These are phyloP conservation scores for Verticillium isaacii DNA, from an alignment of 2,329 filamentous ascomycete species.

Conservation along the genomic window DNA sequence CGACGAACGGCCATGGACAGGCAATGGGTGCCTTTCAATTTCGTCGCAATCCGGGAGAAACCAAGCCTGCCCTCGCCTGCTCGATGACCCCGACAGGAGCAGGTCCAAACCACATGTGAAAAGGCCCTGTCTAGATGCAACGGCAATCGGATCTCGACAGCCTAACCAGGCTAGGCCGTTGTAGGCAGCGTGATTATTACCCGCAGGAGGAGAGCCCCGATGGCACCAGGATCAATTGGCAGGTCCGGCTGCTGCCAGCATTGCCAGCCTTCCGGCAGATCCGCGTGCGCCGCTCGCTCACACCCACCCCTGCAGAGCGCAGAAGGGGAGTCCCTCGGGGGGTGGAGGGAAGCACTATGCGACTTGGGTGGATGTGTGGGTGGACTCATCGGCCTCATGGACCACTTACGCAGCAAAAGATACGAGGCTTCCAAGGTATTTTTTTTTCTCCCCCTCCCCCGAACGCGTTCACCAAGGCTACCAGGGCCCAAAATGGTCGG, in stretches of 20 bases:
- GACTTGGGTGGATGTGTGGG: not conserved
- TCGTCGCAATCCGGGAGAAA: not conserved
- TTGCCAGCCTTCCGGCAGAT: not conserved
- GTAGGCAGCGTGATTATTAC: not conserved
- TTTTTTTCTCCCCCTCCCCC: not conserved
- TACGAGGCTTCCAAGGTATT: not conserved
- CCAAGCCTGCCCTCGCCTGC: not conserved
- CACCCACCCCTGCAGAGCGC: not conserved
- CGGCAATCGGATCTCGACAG: not conserved
- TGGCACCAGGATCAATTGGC: not conserved
- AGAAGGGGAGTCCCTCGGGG: not conserved
- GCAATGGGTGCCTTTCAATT: not conserved
- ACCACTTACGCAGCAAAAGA: not conserved
- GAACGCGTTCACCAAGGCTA: not conserved
- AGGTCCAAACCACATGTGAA: not conserved
- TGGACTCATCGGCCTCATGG: not conserved
- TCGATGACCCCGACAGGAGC: not conserved
- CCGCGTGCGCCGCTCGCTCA: not conserved
- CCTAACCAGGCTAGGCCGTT: not conserved
- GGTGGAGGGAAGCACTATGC: not conserved
- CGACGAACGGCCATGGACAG: not conserved
- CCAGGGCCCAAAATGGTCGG: not conserved
- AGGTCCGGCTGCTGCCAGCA: not conserved
- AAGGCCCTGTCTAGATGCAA: not conserved
- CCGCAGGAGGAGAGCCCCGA: not conserved